A percentile compares a stretch with the other conserved stretches of the same genome.
Evolutionary conservation across 345 rosid species (phyloP).

Genomic region (Anastatica hierochuntica): DNA sequence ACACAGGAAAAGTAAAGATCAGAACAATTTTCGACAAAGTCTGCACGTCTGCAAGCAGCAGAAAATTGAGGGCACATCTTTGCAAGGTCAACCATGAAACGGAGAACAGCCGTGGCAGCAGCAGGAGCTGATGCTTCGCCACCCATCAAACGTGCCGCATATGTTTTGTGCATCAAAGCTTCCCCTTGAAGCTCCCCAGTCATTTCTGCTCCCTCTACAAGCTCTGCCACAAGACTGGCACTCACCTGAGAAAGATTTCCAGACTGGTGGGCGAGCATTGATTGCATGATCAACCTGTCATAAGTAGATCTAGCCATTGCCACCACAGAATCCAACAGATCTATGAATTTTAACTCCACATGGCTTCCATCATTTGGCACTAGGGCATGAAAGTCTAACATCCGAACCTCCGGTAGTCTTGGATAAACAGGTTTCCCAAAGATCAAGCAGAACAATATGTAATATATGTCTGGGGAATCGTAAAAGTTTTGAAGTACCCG

Average conservation of each 20-base stretch:
- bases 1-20: conserved; percentile 94
- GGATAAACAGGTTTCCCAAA: conserved; percentile 97
- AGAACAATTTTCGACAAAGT: conserved; percentile 82
- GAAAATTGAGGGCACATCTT: conserved; percentile 96
- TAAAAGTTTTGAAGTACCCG: conserved; percentile 88
- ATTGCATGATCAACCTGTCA: conserved; percentile 78
- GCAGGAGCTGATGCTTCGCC: conserved; percentile 99
- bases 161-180: conserved; percentile 99
- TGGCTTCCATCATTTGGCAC: conserved; percentile 79
- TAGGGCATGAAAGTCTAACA: conserved; percentile 98
- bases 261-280: conserved; percentile 82
- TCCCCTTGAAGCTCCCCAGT: conserved; percentile 99
- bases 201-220: conserved; percentile 86
- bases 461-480: conserved; percentile 98
- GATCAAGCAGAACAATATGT: conserved; percentile 85
- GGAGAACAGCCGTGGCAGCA: conserved; percentile 89
- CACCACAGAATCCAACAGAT: conserved; percentile 82
- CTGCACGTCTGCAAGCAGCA: conserved; percentile 83
- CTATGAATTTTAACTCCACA: conserved; percentile 80
- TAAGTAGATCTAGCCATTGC: conserved; percentile 94
- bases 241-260: conserved; percentile 87
- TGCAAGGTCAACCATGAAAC: conserved; percentile 99
- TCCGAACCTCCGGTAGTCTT: conserved; percentile 93
- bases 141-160: conserved; percentile 97
- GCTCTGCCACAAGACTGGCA: conserved; percentile 88